Conservation (phyloP, 164 flowering plant genomes). For the Kalanchoe fedtschenkoi region DNA sequence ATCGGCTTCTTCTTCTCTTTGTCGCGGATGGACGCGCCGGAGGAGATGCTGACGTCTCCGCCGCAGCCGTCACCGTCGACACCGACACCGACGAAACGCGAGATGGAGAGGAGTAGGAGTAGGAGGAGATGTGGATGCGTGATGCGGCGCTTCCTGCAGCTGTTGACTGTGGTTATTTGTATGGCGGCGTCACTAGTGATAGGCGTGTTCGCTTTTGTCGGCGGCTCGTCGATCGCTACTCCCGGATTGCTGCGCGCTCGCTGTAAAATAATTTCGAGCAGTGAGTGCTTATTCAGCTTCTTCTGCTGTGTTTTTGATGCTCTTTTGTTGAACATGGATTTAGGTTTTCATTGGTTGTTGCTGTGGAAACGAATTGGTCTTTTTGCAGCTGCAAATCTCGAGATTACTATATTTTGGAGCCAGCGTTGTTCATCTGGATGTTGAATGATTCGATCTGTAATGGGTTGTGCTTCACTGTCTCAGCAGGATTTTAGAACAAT, state of each 20-base stretch:
- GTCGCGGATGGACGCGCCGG: constrained; percentile 4
- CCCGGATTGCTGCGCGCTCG: constrained; percentile 1
- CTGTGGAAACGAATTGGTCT: no score
- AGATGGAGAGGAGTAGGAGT: background rate
- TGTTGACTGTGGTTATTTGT: constrained; percentile 1
- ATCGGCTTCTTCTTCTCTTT: background rate
- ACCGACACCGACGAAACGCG: background rate
- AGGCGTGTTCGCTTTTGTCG: constrained; percentile 1
- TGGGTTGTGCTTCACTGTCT: background rate
- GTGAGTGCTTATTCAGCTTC: background rate
- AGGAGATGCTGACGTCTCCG: background rate
- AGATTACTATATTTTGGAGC: background rate
- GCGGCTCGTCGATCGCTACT: constrained; percentile 3
- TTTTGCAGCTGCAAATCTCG: no score
- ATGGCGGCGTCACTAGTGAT: background rate
- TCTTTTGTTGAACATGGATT: no score
- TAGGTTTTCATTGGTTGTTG: no score
- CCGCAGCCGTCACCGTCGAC: background rate
- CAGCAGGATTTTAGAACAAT: no score
- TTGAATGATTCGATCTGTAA: background rate
- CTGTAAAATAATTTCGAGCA: background rate
- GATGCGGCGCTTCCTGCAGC: background rate
- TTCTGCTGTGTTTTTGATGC: no score
- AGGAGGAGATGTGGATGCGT: background rate
- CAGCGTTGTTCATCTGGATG: background rate